Conservation (phyloP, 2,329 filamentous ascomycete genomes). For the Paecilomyces variotii region DNA sequence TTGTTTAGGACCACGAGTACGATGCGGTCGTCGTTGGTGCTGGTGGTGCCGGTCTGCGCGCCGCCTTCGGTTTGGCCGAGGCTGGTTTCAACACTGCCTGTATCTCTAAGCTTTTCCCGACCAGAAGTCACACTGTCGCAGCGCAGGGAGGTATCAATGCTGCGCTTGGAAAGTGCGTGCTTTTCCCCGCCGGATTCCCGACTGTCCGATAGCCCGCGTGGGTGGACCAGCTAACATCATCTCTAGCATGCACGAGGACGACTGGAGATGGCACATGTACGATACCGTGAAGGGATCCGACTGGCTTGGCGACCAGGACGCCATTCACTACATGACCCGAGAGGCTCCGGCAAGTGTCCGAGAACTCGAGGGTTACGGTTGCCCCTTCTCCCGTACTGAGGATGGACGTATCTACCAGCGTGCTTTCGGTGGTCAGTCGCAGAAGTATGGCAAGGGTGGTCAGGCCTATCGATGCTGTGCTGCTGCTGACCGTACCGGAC, state of each 20-base stretch:
- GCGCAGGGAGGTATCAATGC: conserved; percentile 57
- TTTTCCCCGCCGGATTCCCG: background rate
- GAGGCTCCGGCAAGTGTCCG: conserved; percentile 87
- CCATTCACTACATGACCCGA: conserved; percentile 97
- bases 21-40: conserved; percentile 81
- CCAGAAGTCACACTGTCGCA: conserved; percentile 58
- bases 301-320: conserved; percentile 95
- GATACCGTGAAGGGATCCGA: conserved; percentile 97
- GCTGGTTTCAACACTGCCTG: conserved; percentile 58
- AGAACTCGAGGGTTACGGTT: conserved; percentile 95
- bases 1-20: conserved; percentile 80
- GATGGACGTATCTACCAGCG: conserved; percentile 98
- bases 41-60: conserved; percentile 56
- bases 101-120: conserved; percentile 57
- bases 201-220: background rate
- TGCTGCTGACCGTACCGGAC: conserved; percentile 91
- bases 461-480: conserved; percentile 97
- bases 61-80: conserved; percentile 57
- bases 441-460: conserved; percentile 90
- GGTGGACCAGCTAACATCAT: conserved; percentile 9
- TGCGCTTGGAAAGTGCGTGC: conserved; percentile 35
- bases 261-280: conserved; percentile 99
- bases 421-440: conserved; percentile 95
- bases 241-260: conserved; percentile 88
- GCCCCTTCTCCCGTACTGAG: conserved; percentile 85